A percentile compares a stretch with the other conserved stretches of the same genome.
These are phyloP conservation scores for Dendrothele bispora DNA, from an alignment of 768 basidiomycete species.

Conservation along the genomic window DNA sequence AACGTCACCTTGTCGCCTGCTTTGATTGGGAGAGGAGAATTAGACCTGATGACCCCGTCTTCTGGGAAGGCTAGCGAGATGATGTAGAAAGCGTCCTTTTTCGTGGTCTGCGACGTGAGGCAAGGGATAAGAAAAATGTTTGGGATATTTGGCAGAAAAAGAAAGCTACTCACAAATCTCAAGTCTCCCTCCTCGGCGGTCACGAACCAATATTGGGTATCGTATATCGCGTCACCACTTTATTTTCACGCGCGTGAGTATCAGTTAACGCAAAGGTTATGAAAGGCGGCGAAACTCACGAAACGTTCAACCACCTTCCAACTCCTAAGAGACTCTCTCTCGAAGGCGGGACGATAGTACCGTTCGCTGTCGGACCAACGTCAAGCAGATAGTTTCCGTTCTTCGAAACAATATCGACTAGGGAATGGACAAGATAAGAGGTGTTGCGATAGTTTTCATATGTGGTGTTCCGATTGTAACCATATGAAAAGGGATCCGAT, in stretches of 20 bases:
- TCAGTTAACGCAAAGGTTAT: not conserved
- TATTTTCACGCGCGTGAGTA: not conserved
- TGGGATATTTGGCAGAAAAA: not conserved
- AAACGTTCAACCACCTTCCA: constrained; percentile 39
- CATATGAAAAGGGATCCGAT: constrained; percentile 40
- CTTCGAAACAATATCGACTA: constrained; percentile 29
- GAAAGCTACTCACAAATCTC: constrained; percentile 26
- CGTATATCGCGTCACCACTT: constrained; percentile 39
- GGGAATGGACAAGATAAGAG: constrained; percentile 6
- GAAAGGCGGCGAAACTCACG: not conserved
- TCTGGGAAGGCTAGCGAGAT: constrained; percentile 30
- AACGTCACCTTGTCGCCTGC: constrained; percentile 31
- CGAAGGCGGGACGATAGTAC: constrained; percentile 38
- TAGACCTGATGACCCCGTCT: constrained; percentile 23
- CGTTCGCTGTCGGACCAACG: constrained; percentile 39
- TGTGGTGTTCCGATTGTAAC: constrained; percentile 29
- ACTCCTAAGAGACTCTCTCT: constrained; percentile 32
- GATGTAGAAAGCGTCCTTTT: constrained; percentile 38
- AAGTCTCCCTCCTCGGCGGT: constrained; percentile 19
- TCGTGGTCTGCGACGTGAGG: constrained; percentile 32
- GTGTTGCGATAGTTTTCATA: constrained; percentile 5
- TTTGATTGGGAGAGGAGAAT: constrained; percentile 27
- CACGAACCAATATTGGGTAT: constrained; percentile 30
- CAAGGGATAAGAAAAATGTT: not conserved
- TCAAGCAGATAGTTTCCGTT: constrained; percentile 49